Percentiles rank a stretch among this genome's conserved stretches.
These are phyloP conservation scores for Rhizophlyctis rosea DNA, from an alignment of 192 early-diverging fungal species.

Conservation along the genomic window DNA sequence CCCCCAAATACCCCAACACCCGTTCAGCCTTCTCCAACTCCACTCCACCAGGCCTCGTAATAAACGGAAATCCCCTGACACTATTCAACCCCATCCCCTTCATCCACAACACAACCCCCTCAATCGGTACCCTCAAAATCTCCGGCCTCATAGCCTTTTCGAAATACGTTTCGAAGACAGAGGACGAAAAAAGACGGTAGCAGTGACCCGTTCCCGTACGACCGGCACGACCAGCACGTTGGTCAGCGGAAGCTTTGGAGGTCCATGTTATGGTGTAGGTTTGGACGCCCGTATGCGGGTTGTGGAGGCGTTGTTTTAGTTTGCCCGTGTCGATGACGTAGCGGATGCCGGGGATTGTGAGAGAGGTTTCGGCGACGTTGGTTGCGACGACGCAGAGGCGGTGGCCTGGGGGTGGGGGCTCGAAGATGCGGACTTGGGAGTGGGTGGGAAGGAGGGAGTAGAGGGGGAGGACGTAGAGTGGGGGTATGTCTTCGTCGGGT, in stretches of 20 bases:
- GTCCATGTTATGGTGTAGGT: slow-evolving; percentile 90
- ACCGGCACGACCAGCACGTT: slow-evolving; percentile 95
- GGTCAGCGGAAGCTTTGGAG: slow-evolving; percentile 88
- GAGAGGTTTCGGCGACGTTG: slow-evolving; percentile 97
- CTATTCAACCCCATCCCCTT: slow-evolving; percentile 96
- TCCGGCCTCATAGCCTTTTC: slow-evolving; percentile 81
- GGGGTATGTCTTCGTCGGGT: slow-evolving; percentile 27
- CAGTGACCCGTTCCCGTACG: slow-evolving; percentile 95
- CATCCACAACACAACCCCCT: slow-evolving; percentile 96
- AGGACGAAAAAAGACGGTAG: slow-evolving; percentile 90
- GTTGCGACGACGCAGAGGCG: slow-evolving; percentile 94
- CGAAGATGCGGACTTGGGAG: slow-evolving; percentile 90
- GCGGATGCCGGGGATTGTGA: slow-evolving; percentile 92
- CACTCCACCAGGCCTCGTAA: slow-evolving; percentile 79
- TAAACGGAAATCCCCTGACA: slow-evolving; percentile 96
- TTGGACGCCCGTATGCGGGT: slow-evolving; percentile 82
- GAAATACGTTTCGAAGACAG: slow-evolving; percentile 91
- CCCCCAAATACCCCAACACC: slow-evolving; percentile 74
- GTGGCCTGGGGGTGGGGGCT: slow-evolving; percentile 78
- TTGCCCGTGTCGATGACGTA: slow-evolving; percentile 97
- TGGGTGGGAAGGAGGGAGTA: slow-evolving; percentile 91
- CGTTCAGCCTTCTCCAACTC: slow-evolving; percentile 77
- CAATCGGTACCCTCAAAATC: slow-evolving; percentile 91
- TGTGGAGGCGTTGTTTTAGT: slow-evolving; percentile 82
- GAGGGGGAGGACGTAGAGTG: slow-evolving; percentile 94